phyloP scores from a whole-genome alignment of 2,329 filamentous ascomycete genomes.

The Pyrenophora teres region DNA sequence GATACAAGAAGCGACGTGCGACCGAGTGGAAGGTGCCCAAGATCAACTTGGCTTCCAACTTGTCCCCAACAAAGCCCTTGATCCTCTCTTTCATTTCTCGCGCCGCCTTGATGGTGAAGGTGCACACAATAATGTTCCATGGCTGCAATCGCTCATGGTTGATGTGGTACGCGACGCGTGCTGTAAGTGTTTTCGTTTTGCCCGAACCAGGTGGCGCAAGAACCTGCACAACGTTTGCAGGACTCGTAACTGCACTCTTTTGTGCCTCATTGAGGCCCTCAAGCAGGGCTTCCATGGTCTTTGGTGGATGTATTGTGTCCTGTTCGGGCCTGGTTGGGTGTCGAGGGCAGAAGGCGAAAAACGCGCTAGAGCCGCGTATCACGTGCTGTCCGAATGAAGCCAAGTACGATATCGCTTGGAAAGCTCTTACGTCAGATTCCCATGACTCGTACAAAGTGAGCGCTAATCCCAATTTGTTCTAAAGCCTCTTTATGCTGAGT shows the following conservation, averaged over 20 bases:
- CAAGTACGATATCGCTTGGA: too few species aligned
- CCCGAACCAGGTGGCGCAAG: slow-evolving; percentile 72
- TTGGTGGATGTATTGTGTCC: slow-evolving; percentile 12
- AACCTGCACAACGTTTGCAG: slow-evolving; percentile 63
- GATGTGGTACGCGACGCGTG: slow-evolving; percentile 87
- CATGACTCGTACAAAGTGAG: background rate
- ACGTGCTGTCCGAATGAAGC: background rate
- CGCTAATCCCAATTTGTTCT: background rate
- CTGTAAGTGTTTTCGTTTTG: slow-evolving; percentile 94
- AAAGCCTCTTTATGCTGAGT: too few species aligned
- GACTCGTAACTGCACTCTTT: slow-evolving; percentile 66
- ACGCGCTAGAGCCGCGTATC: slow-evolving; percentile 12
- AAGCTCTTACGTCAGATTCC: background rate
- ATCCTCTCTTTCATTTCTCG: slow-evolving; percentile 92
- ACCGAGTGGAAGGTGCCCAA: slow-evolving; percentile 96
- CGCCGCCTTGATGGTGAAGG: slow-evolving; percentile 95
- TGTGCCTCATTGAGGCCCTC: slow-evolving; percentile 68
- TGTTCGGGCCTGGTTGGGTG: slow-evolving; percentile 8
- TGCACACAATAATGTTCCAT: slow-evolving; percentile 90
- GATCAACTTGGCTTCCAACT: slow-evolving; percentile 74
- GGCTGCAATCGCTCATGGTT: slow-evolving; percentile 72
- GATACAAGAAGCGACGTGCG: slow-evolving; percentile 78
- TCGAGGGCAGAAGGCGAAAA: background rate
- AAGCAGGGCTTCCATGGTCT: slow-evolving; percentile 60
- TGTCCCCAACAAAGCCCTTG: slow-evolving; percentile 76